phyloP scores from a whole-genome alignment of 306 rosid genomes.

The Glycine tomentella region DNA sequence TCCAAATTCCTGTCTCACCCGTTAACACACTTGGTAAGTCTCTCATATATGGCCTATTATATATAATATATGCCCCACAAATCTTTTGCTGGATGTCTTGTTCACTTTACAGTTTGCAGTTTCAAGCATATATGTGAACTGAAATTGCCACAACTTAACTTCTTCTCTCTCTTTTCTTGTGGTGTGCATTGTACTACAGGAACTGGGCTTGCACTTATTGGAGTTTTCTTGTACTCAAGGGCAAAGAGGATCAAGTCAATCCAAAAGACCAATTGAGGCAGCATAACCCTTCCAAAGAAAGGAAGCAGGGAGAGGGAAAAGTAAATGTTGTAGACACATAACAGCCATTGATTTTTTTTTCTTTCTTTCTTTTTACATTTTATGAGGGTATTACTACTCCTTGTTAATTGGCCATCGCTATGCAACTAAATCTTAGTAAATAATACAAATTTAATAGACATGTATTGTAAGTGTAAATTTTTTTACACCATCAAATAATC shows the following conservation, averaged over 20 bases:
- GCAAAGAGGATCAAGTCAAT: slow-evolving; percentile 59
- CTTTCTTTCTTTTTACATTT: not conserved
- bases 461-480: too few species aligned
- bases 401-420: not conserved
- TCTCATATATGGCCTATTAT: not conserved
- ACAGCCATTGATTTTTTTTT: not conserved
- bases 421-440: too few species aligned
- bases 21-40: slow-evolving; percentile 65
- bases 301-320: not conserved
- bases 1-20: slow-evolving; percentile 62
- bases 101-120: too few species aligned
- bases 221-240: slow-evolving; percentile 79
- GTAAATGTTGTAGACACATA: not conserved
- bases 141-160: not conserved
- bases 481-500: too few species aligned
- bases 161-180: not conserved
- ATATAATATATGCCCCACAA: not conserved
- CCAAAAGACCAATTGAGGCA: slow-evolving; percentile 46
- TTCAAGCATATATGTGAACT: not conserved
- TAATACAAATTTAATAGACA: too few species aligned
- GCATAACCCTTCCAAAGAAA: slow-evolving; percentile 35
- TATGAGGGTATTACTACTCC: not conserved
- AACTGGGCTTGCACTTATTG: slow-evolving; percentile 73
- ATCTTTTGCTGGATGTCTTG: not conserved
- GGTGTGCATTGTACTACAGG: slow-evolving; percentile 50